Evolutionary conservation across 75 land plant species (phyloP).

Genomic region (Sequoiadendron giganteum): DNA sequence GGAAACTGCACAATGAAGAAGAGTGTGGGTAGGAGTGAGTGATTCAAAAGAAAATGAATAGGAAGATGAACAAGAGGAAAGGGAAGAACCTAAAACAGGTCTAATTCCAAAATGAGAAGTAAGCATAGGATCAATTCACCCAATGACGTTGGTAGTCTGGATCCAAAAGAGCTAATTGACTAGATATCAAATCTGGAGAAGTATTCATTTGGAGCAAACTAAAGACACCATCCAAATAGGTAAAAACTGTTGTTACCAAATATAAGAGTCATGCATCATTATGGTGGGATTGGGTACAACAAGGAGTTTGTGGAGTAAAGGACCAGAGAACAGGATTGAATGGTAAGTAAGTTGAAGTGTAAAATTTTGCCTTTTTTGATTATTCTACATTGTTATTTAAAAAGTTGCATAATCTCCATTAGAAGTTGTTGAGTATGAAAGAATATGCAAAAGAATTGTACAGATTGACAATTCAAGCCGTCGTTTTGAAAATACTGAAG

Average conservation of each 20-base stretch:
- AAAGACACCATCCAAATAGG: neutral
- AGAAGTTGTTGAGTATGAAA: neutral
- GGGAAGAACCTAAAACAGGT: neutral
- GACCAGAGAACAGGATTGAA: too few species aligned
- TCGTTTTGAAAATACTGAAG: neutral
- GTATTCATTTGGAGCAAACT: neutral
- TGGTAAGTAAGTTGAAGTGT: too few species aligned
- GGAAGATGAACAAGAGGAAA: neutral
- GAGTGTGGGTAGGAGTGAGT: neutral
- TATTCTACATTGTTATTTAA: neutral
- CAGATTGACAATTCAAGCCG: neutral
- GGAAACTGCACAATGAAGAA: neutral
- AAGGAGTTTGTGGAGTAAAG: neutral
- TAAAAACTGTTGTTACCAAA: neutral
- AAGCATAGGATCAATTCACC: neutral
- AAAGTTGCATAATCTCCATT: neutral
- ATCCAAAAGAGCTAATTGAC: neutral
- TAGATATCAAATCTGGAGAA: neutral
- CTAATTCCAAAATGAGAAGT: neutral
- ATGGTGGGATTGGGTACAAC: neutral
- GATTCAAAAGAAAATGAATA: neutral
- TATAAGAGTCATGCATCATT: neutral
- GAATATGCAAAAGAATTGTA: neutral
- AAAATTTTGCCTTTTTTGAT: neutral
- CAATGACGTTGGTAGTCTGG: neutral